Base-by-base conservation (phyloP, 1,139 yeast species). In the Ashbya aceris region DNA sequence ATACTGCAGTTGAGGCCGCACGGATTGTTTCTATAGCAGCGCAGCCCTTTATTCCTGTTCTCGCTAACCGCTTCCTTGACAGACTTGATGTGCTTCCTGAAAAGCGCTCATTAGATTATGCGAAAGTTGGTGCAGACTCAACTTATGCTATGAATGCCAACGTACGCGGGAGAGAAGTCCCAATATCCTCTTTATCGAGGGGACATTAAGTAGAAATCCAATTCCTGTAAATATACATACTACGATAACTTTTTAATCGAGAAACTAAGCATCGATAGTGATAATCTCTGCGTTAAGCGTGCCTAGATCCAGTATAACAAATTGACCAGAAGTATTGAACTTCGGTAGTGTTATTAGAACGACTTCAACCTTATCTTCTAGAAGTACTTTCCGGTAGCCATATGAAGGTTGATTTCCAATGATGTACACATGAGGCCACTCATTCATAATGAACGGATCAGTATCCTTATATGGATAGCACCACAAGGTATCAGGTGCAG, bases 401-500 rank as follows among this genome's bases (percentile, higher is more conserved):
- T 69, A 87, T 28, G 60, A 56, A 0, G 77, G 74, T 61, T 87
- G 96, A 58, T 89, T 89, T 0, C 96, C 97, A 1, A 77, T 85
- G 54, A 86, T 77, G 56, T 83, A 86, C 2, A 89, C 79, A 57
- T 86, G 91, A 0, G 98, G 98, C 14, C 84, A 74, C 54, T 82
- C 83, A 5, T 67, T 67, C 29, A 91, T 58, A 2, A 85, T 72
- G 61, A 91, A 87, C 2, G 97, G 97, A 61, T 93, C 98, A 4
- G 58, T 55, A 35, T 79, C 76, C n/a, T 75, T 73, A 55, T 72
- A 89, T 1, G 99, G 97, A 53, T 86, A 87, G 49, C 95, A 81
- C 68, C 84, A 83, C 36, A 91, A 66, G 0, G 99, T 93, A 56
- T 91, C 98, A 0, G 99, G 99, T 1, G 96, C 95, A 0, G 97